Percentiles rank a stretch among this genome's conserved stretches.
Conservation (phyloP, 148 eudicot species). For the Pharnaceum exiguum region DNA sequence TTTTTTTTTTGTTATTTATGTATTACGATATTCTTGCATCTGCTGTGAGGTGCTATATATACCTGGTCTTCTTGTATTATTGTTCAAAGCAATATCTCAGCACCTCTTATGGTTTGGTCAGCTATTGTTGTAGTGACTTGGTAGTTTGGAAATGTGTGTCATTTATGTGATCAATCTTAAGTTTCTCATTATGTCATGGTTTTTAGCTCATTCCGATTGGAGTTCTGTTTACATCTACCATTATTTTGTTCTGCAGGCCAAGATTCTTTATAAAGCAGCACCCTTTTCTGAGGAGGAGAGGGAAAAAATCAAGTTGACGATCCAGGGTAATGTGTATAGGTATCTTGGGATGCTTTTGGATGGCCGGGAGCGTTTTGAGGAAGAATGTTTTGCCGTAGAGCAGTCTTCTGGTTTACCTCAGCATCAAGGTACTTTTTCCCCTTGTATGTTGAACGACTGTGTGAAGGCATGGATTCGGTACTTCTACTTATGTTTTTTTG, state of each 20-base stretch:
- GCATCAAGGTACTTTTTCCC: slow-evolving; percentile 24
- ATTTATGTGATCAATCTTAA: too few relatives aligned
- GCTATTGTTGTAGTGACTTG: neutral
- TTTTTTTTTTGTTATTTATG: neutral
- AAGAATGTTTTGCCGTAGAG: slow-evolving; percentile 51
- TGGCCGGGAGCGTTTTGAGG: slow-evolving; percentile 97
- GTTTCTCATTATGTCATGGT: too few relatives aligned
- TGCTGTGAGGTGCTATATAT: too few relatives aligned
- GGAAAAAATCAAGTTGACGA: slow-evolving; percentile 72
- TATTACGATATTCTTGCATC: slow-evolving; percentile 3
- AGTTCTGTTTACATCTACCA: too few relatives aligned
- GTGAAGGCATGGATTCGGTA: neutral
- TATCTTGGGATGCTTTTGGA: slow-evolving; percentile 92
- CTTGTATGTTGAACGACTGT: neutral
- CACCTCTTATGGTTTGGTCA: neutral
- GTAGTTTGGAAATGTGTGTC: too few relatives aligned
- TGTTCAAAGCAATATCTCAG: too few relatives aligned
- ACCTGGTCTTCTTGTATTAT: too few relatives aligned
- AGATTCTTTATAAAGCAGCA: slow-evolving; percentile 70
- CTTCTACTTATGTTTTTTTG: neutral
- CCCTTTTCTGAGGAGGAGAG: slow-evolving; percentile 89
- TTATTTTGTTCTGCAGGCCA: slow-evolving; percentile 69
- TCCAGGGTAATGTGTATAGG: slow-evolving; percentile 82
- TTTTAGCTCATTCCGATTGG: too few relatives aligned
- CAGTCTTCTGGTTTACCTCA: slow-evolving; percentile 28